Evolutionary conservation across 306 rosid genomes (phyloP), one percentile per base, ranked within the genome.

Genomic region (Fragaria iinumae): DNA sequence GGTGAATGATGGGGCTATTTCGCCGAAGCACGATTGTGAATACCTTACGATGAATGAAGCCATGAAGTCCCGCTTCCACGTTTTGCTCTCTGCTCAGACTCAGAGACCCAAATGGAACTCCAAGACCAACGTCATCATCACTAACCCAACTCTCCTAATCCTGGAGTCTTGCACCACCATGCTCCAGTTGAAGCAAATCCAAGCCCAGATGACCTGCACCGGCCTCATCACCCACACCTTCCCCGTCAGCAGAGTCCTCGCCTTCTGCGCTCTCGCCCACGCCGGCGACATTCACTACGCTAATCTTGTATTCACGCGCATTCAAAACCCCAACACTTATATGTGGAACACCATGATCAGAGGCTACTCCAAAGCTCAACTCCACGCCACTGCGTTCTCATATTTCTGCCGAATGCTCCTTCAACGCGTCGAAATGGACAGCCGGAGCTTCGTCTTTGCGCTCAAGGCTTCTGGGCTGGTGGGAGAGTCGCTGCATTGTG

Each of bases 341-440:
- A 86, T 90, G 81, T 90, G 97, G 96, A 90, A 93, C 83, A 88
- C 93, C 21, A 90, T 93, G 94, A 88, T 90, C 18, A 83, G 93
- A 77, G 97, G 89, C 44, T 86, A 85, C 18, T 63, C 52, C 16
- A 84, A 63, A 65, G 90, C 88, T 8, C 62, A 73, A 38, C 9
- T 36, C 34, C 91, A 92, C 45, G 2, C 64, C 27, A 8, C 39
- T n/a, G 91, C 93, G 1, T 81, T 90, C 71, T 82, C 81, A 13
- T 83, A 83, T 52, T 90, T 88, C 39, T 36, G 66, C 4, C 75
- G 17, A 18, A 90, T 93, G 94, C 59, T 89, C 63, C 74, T 75
- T 6, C 64, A 39, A 4, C 74, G 56, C 6, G 77, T 86, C 23
- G 77, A 80, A 29, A 45, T 93, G 82, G 90, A 90, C 53, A 43